Evolutionary conservation across 2,329 filamentous ascomycete genomes (phyloP).

Genomic region (Podosphaera fusca): DNA sequence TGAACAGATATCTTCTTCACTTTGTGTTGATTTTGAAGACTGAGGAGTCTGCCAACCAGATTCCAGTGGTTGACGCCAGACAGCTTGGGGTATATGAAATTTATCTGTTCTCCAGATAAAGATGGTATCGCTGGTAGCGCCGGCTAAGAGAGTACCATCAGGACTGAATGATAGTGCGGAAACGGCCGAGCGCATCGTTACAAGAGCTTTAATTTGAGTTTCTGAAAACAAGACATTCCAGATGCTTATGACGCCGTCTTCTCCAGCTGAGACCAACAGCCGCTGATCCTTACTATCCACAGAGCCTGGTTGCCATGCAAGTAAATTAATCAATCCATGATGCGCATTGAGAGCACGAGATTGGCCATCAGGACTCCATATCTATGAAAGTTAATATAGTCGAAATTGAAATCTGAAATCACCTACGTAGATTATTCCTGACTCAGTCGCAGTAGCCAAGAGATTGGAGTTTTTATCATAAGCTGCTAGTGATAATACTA

Average conservation of each 20-base stretch:
- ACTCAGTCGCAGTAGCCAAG: slow-evolving; percentile 35
- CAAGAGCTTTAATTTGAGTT: slow-evolving; percentile 31
- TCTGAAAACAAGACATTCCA: slow-evolving; percentile 35
- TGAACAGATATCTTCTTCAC: slow-evolving; percentile 34
- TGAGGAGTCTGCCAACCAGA: slow-evolving; percentile 35
- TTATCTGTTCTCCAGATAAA: slow-evolving; percentile 43
- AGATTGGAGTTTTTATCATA: slow-evolving; percentile 30
- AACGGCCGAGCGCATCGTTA: slow-evolving; percentile 35
- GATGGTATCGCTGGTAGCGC: slow-evolving; percentile 32
- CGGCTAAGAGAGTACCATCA: slow-evolving; percentile 38
- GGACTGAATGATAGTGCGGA: slow-evolving; percentile 38
- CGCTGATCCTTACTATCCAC: slow-evolving; percentile 19
- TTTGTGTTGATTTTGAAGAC: slow-evolving; percentile 23
- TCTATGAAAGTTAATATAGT: slow-evolving; percentile 20
- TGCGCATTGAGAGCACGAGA: slow-evolving; percentile 34
- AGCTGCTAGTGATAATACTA: slow-evolving; percentile 30
- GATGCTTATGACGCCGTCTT: slow-evolving; percentile 37
- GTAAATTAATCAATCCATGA: slow-evolving; percentile 30
- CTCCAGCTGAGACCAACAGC: slow-evolving; percentile 35
- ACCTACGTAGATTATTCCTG: slow-evolving; percentile 35
- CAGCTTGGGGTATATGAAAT: slow-evolving; percentile 31
- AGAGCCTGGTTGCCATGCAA: slow-evolving; percentile 36
- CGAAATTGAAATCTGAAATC: neutral
- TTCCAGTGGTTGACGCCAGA: slow-evolving; percentile 32
- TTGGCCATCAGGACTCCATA: slow-evolving; percentile 23